These are phyloP conservation scores for Amanita molliuscula DNA, from an alignment of 768 basidiomycete species.

Conservation along the genomic window DNA sequence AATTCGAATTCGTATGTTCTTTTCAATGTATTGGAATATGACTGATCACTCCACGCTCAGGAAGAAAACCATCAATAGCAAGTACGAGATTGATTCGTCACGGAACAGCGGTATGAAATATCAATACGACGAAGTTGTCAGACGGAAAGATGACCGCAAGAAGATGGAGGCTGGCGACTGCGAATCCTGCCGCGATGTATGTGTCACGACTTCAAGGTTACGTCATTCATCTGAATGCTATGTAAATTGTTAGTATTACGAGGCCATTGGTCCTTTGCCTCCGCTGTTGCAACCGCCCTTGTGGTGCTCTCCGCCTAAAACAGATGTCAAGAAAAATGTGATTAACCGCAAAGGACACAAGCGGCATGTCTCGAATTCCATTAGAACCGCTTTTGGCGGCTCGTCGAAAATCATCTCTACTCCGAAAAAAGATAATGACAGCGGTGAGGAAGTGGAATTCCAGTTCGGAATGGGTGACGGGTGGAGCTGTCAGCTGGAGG, in stretches of 20 bases:
- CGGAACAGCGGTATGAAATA: conserved; percentile 56
- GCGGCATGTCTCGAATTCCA: neutral
- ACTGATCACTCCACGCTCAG: conserved; percentile 3
- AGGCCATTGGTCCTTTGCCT: conserved; percentile 65
- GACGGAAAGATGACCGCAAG: conserved; percentile 48
- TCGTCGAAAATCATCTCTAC: neutral
- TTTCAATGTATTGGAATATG: neutral
- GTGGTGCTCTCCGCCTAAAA: conserved; percentile 57
- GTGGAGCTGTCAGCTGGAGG: conserved; percentile 19
- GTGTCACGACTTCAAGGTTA: conserved; percentile 58
- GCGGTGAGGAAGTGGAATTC: conserved; percentile 1
- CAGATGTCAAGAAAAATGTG: conserved; percentile 14
- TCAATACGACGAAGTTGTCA: conserved; percentile 71
- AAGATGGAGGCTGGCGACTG: conserved; percentile 65
- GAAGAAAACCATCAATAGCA: conserved; percentile 45
- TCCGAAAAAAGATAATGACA: neutral
- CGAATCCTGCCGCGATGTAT: conserved; percentile 63
- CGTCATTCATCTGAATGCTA: conserved; percentile 42
- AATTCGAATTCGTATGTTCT: conserved; percentile 23
- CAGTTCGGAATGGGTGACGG: neutral
- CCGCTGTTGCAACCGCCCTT: conserved; percentile 51
- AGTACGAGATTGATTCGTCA: conserved; percentile 55
- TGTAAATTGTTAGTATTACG: conserved; percentile 59
- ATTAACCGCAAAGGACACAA: neutral
- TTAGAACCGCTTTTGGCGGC: neutral